A percentile compares a stretch with the other conserved stretches of the same genome.
phyloP scores from a whole-genome alignment of 805 yeast genomes.

The Wickerhamiella brachini region DNA sequence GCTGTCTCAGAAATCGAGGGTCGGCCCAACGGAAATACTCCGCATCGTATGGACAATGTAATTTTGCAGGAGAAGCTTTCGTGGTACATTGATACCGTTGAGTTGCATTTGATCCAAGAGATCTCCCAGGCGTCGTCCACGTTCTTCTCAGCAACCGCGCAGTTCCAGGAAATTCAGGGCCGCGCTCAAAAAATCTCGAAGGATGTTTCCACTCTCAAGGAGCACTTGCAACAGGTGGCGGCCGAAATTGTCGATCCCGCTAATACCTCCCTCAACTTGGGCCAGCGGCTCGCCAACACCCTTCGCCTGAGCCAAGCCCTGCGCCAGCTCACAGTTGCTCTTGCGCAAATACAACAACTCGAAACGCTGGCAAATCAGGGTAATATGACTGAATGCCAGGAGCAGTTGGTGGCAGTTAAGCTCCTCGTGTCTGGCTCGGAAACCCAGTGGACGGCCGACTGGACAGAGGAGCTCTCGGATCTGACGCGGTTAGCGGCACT shows the following conservation, averaged over 20 bases:
- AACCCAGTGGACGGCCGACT: slow-evolving; percentile 5
- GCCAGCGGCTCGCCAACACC: slow-evolving; percentile 21
- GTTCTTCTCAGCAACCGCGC: slow-evolving; percentile 74
- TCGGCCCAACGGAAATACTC: slow-evolving; percentile 8
- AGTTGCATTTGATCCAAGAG: slow-evolving; percentile 63
- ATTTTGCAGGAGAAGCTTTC: slow-evolving; percentile 65
- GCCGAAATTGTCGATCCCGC: background rate
- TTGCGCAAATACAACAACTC: slow-evolving; percentile 36
- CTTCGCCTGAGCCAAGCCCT: slow-evolving; percentile 35
- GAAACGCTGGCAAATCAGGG: slow-evolving; percentile 30
- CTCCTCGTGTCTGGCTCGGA: slow-evolving; percentile 36
- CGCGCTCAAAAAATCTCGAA: slow-evolving; percentile 7
- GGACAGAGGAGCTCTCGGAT: slow-evolving; percentile 1
- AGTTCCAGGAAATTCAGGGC: slow-evolving; percentile 47
- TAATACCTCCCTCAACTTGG: background rate
- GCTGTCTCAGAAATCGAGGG: slow-evolving; percentile 48
- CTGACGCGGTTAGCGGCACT: slow-evolving; percentile 1
- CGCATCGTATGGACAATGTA: slow-evolving; percentile 15
- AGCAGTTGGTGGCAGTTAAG: slow-evolving; percentile 43
- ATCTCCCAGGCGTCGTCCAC: slow-evolving; percentile 74
- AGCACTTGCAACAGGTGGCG: background rate
- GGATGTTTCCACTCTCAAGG: slow-evolving; percentile 6
- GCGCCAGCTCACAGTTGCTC: slow-evolving; percentile 36
- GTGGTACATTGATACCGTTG: slow-evolving; percentile 73
- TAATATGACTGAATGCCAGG: slow-evolving; percentile 42